phyloP scores from a whole-genome alignment of 352 stramenopile species.

The Phytopythium chamaehyphon region DNA sequence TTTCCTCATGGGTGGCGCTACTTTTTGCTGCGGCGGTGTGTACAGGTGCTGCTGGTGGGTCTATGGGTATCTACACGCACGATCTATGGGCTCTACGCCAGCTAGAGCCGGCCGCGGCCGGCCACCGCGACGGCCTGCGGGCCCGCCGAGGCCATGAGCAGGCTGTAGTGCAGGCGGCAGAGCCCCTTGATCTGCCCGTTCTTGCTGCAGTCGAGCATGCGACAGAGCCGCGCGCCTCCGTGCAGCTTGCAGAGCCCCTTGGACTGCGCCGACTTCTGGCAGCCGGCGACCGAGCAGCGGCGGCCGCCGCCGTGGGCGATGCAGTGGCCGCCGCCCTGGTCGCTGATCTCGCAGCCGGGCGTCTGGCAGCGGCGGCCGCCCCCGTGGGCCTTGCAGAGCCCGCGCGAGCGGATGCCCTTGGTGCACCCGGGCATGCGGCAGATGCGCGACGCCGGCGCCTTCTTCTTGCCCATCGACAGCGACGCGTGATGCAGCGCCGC shows the following conservation, averaged over 20 bases:
- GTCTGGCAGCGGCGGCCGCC: conserved; percentile 75
- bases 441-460: conserved; percentile 60
- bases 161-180: conserved; percentile 67
- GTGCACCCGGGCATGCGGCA: conserved; percentile 71
- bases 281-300: conserved; percentile 59
- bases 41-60: too few species aligned
- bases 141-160: conserved; percentile 24
- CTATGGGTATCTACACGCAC: too few species aligned
- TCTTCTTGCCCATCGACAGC: conserved; percentile 32
- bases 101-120: neutral
- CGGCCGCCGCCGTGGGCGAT: conserved; percentile 70
- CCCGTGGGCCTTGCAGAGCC: conserved; percentile 83
- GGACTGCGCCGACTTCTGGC: conserved; percentile 78
- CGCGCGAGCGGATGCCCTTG: conserved; percentile 80
- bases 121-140: conserved; percentile 2
- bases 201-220: conserved; percentile 66
- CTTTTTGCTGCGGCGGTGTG: too few species aligned
- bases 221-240: conserved; percentile 70
- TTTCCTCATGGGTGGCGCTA: too few species aligned
- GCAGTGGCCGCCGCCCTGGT: conserved; percentile 83
- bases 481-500: conserved; percentile 8
- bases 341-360: conserved; percentile 75
- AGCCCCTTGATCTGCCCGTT: conserved; percentile 81
- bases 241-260: conserved; percentile 83
- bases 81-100: conserved; percentile 4